These are phyloP conservation scores for Vitis vinifera DNA, from an alignment of 164 flowering plant species.

Conservation along the genomic window ASM3070453v1 NC_081815.1:17586501-17587000, in stretches of 20 bases:
- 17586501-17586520: constrained; percentile 73
- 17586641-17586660: too few species aligned
- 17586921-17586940: not conserved
- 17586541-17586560: constrained; percentile 47
- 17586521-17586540: constrained; percentile 47
- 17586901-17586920: constrained; percentile 71
- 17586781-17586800: not conserved
- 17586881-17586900: constrained; percentile 68
- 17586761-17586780: too few species aligned
- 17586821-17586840: constrained; percentile 77
- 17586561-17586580: not conserved
- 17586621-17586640: too few species aligned
- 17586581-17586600: not conserved
- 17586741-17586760: not conserved
- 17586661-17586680: too few species aligned
- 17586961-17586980: too few species aligned
- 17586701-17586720: too few species aligned
- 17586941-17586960: not conserved
- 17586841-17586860: constrained; percentile 75
- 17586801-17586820: constrained; percentile 8
- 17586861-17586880: constrained; percentile 70
- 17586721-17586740: too few species aligned
- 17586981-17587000: too few species aligned
- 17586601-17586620: too few species aligned
- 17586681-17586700: too few species aligned